Evolutionary conservation across 306 rosid species (phyloP), one percentile per base, ranked within the genome.

Genomic region (Corylus heterophylla): DNA sequence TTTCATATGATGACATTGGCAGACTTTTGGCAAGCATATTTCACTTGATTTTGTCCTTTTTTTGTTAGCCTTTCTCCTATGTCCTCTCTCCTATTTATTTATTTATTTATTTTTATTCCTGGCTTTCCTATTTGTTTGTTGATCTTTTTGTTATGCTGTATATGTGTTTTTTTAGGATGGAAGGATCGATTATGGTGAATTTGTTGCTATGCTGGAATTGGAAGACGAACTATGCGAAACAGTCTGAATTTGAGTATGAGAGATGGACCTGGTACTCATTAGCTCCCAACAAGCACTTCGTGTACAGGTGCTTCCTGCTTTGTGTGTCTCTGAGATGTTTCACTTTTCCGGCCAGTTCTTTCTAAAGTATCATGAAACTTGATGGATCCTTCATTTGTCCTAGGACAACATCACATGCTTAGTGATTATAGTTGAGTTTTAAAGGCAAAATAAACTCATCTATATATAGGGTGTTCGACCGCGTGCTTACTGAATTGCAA

Each of bases 181-280:
- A 85, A 90, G 96, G 81, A 94, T 94, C 12, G 98, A 94, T 83
- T 94, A 94, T 52, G 88, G 98, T 74, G 98, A 94, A 79, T 94
- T 94, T 81, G 92, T 89, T 69, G 98, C 98, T 73, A 94, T 94
- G 87, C 87, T 55, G 92, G 92, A 69, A 61, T 94, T 70, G 98
- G 98, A 84, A 90, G 98, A 84, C 90, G 98, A 89, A 94, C 97
- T 49, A 92, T 94, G 94, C 87, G 97, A 68, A 92, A 94, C 83
- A 92, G 98, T 86, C 72, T 94, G 79, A 94, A 94, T 83, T 85
- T 94, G 84, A 91, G 96, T 90, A 91, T 94, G 97, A 89, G 98
- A 76, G 98, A 92, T 74, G 97, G 87, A 44, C 89, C 98, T 42
- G 82, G 91, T 84, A 82, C 90, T 78, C 87, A 37, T 73, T 92